Evolutionary conservation across 1,284 basidiomycete species (phyloP).

Genomic region (Microbotryum lychnidis-dioicae): DNA sequence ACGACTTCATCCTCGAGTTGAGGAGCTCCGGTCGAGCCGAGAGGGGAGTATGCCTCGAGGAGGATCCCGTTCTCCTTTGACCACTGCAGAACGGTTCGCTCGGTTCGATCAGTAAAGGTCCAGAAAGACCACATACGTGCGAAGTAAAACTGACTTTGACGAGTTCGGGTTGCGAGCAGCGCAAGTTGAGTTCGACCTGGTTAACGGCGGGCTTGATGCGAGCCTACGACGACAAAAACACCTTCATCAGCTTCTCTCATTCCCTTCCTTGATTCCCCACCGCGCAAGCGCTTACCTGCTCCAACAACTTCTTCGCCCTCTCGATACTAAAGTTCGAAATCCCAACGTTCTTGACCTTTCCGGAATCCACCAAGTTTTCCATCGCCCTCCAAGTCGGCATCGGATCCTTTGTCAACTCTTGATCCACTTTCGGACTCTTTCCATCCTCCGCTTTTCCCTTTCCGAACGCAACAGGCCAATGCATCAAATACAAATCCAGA

Average conservation of each 20-base stretch:
- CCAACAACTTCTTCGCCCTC: constrained; percentile 63
- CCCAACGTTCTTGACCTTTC: constrained; percentile 55
- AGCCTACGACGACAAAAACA: constrained; percentile 12
- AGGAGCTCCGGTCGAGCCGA: constrained; percentile 67
- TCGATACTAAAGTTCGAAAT: constrained; percentile 59
- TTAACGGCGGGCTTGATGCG: constrained; percentile 57
- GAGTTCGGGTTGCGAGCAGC: constrained; percentile 73
- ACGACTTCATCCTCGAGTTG: constrained; percentile 44
- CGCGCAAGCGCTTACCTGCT: constrained; percentile 44
- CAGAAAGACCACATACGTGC: neutral
- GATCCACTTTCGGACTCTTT: constrained; percentile 47
- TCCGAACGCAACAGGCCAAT: constrained; percentile 42
- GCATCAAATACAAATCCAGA: constrained; percentile 74
- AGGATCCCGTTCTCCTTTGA: constrained; percentile 61
- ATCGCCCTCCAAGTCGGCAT: constrained; percentile 57
- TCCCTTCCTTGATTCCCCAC: too few species aligned
- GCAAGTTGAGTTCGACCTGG: constrained; percentile 74
- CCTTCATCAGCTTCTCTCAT: neutral
- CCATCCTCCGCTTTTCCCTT: constrained; percentile 41
- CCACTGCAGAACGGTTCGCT: constrained; percentile 40
- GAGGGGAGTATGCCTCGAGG: constrained; percentile 72
- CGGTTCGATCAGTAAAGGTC: neutral
- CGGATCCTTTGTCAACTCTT: constrained; percentile 59
- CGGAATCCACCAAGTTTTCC: constrained; percentile 49
- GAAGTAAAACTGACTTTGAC: constrained; percentile 43